phyloP scores from a whole-genome alignment of 805 yeast species.

The Barnettozyma siamensis region DNA sequence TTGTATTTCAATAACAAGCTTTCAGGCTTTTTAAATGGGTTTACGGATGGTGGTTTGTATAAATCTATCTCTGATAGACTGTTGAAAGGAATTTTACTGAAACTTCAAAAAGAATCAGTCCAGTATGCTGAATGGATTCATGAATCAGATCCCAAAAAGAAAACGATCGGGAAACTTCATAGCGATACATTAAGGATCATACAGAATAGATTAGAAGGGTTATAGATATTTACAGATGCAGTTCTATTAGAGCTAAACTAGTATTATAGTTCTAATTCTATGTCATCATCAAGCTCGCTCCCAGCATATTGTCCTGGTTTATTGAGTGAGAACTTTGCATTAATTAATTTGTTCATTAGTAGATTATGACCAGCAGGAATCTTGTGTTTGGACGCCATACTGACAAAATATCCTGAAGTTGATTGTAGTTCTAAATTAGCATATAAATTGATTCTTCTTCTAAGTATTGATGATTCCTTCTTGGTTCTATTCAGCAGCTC shows the following conservation, averaged over 20 bases:
- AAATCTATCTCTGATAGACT: constrained; percentile 27
- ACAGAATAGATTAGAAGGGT: constrained; percentile 1
- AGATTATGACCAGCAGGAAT: constrained; percentile 12
- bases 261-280: constrained; percentile 2
- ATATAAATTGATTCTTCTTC: constrained; percentile 10
- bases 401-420: constrained; percentile 19
- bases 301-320: constrained; percentile 4
- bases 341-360: constrained; percentile 14
- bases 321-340: constrained; percentile 14
- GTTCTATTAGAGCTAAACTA: no score
- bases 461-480: constrained; percentile 11
- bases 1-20: constrained; percentile 17
- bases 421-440: constrained; percentile 12
- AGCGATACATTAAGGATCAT: constrained; percentile 15
- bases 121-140: constrained; percentile 17
- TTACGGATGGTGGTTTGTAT: constrained; percentile 40
- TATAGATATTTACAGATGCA: neutral
- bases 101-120: constrained; percentile 25
- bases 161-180: constrained; percentile 10
- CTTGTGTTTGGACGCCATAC: constrained; percentile 11
- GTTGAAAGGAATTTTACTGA: constrained; percentile 29
- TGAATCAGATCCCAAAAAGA: constrained; percentile 15
- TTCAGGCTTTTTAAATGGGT: constrained; percentile 32
- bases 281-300: neutral
- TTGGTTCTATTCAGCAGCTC: constrained; percentile 23